Base-by-base conservation (phyloP, 129 eudicot genomes). In the Arctium minus region DNA sequence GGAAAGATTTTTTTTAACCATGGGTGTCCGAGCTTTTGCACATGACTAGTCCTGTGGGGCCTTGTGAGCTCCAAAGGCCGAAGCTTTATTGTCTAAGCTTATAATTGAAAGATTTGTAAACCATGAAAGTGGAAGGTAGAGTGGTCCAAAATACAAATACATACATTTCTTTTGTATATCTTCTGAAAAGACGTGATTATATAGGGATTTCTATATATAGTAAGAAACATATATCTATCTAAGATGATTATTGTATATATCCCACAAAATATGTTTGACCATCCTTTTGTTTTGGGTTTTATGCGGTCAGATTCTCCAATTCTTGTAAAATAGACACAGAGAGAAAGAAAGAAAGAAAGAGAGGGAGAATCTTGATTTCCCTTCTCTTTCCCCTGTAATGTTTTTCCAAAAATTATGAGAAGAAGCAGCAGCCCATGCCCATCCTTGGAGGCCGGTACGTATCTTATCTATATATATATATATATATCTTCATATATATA, bases 261-360 rank as follows among this genome's bases (percentile, higher is more conserved):
- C 68, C 68, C 68, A 60, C 68, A 67, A 29, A 67, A 22, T 29
- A 18, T 6, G 71, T 27, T 67, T 29, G 11, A 31, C 79, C 83
- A 32, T 60, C 68, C 74, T 83, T 78, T 77, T 80, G 37, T 73
- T 73, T 50, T 36, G 17, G 32, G 76, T 17, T 82, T 76, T 76
- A 46, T 36, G 15, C 30, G 72, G 72, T 82, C 81, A 46, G 77
- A 76, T 44, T 82, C 77, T 82, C 71, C 72, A 68, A 69, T 8
- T 69, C 37, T 46, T 50, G 71, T 65, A 37, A 48, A 83, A 69
- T 39, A 71, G 44, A 33, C 35, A 82, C 39, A 75, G 76, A 56
- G 42, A 22, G 27, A 22, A 22, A 22, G 27, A 35, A 53, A 18
- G 36, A 33, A 9, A 40, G 46, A 46, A 10, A 46, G 71, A 64